A percentile compares a stretch with the other conserved stretches of the same genome.
Conservation (phyloP, 805 yeast species). For the Lachancea mirantina region DNA sequence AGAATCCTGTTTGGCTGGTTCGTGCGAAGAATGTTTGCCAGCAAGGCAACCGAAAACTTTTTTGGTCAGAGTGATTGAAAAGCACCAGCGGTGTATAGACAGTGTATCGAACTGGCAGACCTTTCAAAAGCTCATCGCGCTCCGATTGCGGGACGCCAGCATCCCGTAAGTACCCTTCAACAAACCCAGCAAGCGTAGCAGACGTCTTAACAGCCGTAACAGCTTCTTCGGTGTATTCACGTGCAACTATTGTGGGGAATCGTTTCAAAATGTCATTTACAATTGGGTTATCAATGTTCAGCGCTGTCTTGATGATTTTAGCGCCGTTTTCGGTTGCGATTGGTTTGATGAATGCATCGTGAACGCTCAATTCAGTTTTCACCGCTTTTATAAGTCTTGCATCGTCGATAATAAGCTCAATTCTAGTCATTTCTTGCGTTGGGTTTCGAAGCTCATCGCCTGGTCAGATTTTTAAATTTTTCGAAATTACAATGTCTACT, state of each 20-base stretch:
- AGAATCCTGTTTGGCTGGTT: slow-evolving; percentile 12
- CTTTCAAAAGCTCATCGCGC: slow-evolving; percentile 10
- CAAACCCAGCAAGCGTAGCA: slow-evolving; percentile 10
- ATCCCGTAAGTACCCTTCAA: slow-evolving; percentile 6
- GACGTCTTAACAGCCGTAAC: not conserved
- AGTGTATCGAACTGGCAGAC: slow-evolving; percentile 41
- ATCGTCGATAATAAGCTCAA: slow-evolving; percentile 18
- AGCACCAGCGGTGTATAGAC: slow-evolving; percentile 63
- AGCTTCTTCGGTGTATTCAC: slow-evolving; percentile 9
- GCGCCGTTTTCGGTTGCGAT: slow-evolving; percentile 13
- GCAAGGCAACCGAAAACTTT: slow-evolving; percentile 35
- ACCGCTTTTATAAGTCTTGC: slow-evolving; percentile 15
- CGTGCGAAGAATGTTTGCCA: slow-evolving; percentile 31
- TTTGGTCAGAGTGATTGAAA: slow-evolving; percentile 38
- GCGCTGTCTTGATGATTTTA: slow-evolving; percentile 20
- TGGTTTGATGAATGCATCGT: slow-evolving; percentile 20
- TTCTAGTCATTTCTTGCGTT: not conserved
- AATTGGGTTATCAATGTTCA: slow-evolving; percentile 7
- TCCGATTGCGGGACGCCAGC: not conserved
- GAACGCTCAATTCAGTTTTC: slow-evolving; percentile 20
- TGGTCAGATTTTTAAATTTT: not conserved
- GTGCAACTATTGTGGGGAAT: not conserved
- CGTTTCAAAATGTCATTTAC: slow-evolving; percentile 6
- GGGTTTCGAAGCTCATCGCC: not conserved
- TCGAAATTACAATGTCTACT: too few species aligned